Evolutionary conservation across 176 grass and related monocot genomes (phyloP), one percentile per base, ranked within the genome.

Genomic region (Carex scoparia): DNA sequence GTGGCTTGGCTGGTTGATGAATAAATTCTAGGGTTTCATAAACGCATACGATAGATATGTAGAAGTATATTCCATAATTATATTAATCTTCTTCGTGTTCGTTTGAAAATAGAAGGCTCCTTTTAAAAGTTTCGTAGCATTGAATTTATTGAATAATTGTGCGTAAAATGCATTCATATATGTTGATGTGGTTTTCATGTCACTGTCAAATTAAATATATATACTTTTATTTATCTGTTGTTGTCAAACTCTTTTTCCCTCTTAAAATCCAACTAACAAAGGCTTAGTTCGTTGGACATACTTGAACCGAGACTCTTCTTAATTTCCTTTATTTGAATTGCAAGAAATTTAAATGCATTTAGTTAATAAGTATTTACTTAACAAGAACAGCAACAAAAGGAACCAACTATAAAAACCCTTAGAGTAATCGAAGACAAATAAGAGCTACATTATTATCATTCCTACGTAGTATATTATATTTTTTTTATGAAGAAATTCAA

Each of bases 11-110:
- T 77, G 11, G 46, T n/a, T 69, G 9, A 28, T 72, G 69, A 48
- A 77, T 11, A 75, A 53, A 78, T 78, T 74, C 74, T 79, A 79
- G 74, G 74, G 74, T 79, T 79, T 79, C 28, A 15, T 79, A 53
- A 18, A 71, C 10, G 16, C 14, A 69, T 77, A 27, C 2, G n/a
- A 5, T 11, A 78, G 73, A 32, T 79, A 14, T 79, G 11, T 58
- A 18, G 10, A 6, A 31, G 28, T 30, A 72, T n/a, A 44, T 32
- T 12, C 10, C 33, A 33, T 12, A 30, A 13, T 33, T 30, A 13
- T 12, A 3, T 15, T 44, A 42, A 71, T 16, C 40, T n/a, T 71
- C 5, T 42, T 19, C 10, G 53, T 75, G 7, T 75, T 75, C 53
- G 8, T 11, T 54, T 75, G 15, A 9, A 28, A 55, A 76, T 23